Evolutionary conservation across 2,329 filamentous ascomycete species (phyloP), one percentile per base, ranked within the genome.

Genomic region (Coniochaeta sp.): DNA sequence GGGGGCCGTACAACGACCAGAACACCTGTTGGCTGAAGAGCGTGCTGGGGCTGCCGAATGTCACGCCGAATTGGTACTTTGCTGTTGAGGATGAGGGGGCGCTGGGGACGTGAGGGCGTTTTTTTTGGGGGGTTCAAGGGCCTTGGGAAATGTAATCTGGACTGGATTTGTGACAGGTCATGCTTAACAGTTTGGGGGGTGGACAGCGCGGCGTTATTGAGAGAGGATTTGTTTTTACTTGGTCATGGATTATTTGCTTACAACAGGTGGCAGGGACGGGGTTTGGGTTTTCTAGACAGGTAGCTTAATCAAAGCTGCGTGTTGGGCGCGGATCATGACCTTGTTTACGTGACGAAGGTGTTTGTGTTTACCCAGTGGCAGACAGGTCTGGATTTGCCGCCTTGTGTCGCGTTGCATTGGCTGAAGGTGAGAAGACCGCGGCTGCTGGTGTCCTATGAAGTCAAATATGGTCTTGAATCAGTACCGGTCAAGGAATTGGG

Each of bases 1-100:
- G 72, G 72, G 74, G 74, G 1, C 61, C 59, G 3, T 69, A 68
- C 36, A 19, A 70, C 0, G 70, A 69, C 7, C 44, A 57, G 1
- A 36, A 66, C 7, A 64, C 65, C 1, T 76, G 74, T 64, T 76
- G 70, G 68, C 62, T 76, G 57, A 75, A 76, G 67, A 69, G 69
- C 31, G 58, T 59, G 8, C 60, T 74, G 4, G 73, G 70, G 7
- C 44, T 50, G 6, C 62, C 67, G 1, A 68, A 72, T 11, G 24
- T 33, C 44, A 68, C 69, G 9, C 26, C 55, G 7, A 60, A 61
- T 28, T 75, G 73, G 72, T 69, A 69, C 44, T 72, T 74, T 61
- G 67, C 63, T 1, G 65, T 74, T 9, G 66, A 66, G 61, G 64
- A 72, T 59, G 62, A 59, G 22, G 22, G 22, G 47, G 47, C 26